These are phyloP conservation scores for Diplodia corticola DNA, from an alignment of 2,329 filamentous ascomycete species.

Conservation along the genomic window DNA sequence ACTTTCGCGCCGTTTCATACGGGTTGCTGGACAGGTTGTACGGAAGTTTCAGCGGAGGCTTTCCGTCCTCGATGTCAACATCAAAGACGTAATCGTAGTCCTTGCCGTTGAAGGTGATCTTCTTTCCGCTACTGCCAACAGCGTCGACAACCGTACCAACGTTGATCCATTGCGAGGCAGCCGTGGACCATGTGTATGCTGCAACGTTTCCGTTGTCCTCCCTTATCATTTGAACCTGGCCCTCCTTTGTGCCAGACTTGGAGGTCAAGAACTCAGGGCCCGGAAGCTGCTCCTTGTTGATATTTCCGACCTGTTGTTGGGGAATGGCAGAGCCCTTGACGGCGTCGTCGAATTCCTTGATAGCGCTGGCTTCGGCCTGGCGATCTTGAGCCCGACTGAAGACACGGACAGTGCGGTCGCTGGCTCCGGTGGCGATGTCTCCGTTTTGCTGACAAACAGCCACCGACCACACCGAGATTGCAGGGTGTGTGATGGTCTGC, in stretches of 20 bases:
- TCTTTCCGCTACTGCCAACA: conserved; percentile 71
- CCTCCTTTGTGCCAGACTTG: conserved; percentile 90
- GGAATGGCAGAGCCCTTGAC: conserved; percentile 84
- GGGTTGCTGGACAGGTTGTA: conserved; percentile 92
- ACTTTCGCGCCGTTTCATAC: conserved; percentile 87
- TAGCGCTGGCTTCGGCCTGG: conserved; percentile 65
- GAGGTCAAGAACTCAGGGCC: conserved; percentile 81
- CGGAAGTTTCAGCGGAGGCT: conserved; percentile 88
- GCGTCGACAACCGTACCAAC: conserved; percentile 95
- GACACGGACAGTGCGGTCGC: conserved; percentile 80
- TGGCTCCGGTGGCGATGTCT: conserved; percentile 91
- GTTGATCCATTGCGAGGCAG: conserved; percentile 70
- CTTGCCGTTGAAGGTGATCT: conserved; percentile 70
- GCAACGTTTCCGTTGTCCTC: conserved; percentile 79
- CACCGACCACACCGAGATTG: conserved; percentile 93
- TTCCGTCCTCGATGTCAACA: conserved; percentile 92
- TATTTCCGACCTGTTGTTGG: conserved; percentile 71
- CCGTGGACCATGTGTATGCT: conserved; percentile 81
- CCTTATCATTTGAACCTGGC: conserved; percentile 89
- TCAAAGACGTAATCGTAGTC: conserved; percentile 97
- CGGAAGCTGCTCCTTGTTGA: conserved; percentile 91
- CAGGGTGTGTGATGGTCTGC: conserved; percentile 95
- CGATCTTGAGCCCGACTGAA: conserved; percentile 75
- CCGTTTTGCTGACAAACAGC: conserved; percentile 79
- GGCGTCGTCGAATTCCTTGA: conserved; percentile 76